Evolutionary conservation across 768 basidiomycete species (phyloP).

Genomic region (Calocybe cyanea): DNA sequence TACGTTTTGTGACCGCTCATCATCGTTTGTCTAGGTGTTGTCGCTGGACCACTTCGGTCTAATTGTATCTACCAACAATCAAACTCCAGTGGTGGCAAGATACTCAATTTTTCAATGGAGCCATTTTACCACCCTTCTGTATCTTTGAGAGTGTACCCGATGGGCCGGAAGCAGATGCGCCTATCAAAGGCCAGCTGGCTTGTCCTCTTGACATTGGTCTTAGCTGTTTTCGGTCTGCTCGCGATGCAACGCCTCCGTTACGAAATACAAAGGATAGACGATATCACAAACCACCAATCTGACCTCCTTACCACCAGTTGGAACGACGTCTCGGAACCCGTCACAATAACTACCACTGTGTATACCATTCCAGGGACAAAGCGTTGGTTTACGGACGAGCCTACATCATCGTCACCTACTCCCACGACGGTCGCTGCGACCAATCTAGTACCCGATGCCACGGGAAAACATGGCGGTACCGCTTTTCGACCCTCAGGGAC

Average conservation of each 20-base stretch:
- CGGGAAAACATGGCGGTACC: constrained; percentile 5
- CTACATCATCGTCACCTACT: constrained; percentile 11
- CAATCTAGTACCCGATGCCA: not conserved
- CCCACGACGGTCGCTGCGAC: constrained; percentile 10
- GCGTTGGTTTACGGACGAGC: constrained; percentile 23
- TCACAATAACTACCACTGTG: constrained; percentile 41
- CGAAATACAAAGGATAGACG: constrained; percentile 25
- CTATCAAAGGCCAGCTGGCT: constrained; percentile 18
- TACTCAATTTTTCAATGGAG: constrained; percentile 55
- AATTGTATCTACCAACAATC: constrained; percentile 54
- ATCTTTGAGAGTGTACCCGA: constrained; percentile 30
- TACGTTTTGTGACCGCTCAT: constrained; percentile 9
- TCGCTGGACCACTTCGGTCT: constrained; percentile 41
- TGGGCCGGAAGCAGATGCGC: constrained; percentile 10
- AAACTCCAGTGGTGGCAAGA: constrained; percentile 34
- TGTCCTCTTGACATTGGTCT: constrained; percentile 23
- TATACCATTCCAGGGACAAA: constrained; percentile 19
- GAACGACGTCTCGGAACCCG: constrained; percentile 20
- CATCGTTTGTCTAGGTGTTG: constrained; percentile 30
- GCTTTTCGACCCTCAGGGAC: constrained; percentile 1
- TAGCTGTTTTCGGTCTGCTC: constrained; percentile 25
- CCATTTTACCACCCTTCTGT: constrained; percentile 58
- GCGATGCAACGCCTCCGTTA: constrained; percentile 21
- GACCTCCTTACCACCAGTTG: constrained; percentile 18
- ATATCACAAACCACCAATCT: constrained; percentile 23